Base-by-base conservation (phyloP, 495 filamentous ascomycete genomes). In the Talaromyces ruber region DNA sequence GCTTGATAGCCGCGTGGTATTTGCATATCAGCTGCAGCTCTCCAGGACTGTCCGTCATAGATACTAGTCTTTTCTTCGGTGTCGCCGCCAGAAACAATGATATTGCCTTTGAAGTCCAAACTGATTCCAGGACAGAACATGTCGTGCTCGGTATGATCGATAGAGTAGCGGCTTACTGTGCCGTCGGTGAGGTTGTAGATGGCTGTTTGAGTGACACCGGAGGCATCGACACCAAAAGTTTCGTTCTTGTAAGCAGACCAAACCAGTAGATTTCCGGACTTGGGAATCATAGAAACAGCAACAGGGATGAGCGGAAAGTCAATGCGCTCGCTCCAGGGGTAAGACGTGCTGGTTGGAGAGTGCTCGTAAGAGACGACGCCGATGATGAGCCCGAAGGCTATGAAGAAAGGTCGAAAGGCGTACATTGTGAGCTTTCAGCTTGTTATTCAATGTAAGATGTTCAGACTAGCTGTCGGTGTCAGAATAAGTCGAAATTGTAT, bases 101-200 rank as follows among this genome's bases (percentile, higher is more conserved):
- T 71, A n/a, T 69, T 72, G 16, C 85, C 85, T 21, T 76, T 70
- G 24, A 71, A 65, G 62, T 82, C 78, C 9, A 81, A 64, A 3
- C 79, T 81, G 28, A 82, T 81, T 1, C 84, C 84, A 5, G 84
- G 83, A 66, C 85, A 87, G 65, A 87, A 88, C 82, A 88, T 86
- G 64, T 84, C 80, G 53, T 84, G 81, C 6, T 74, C 62, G 12
- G 78, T 85, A 57, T 85, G 71, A 22, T 65, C 64, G 43, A 84
- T 64, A 14, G 65, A 71, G 22, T 70, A 65, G 43, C 76, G 69
- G n/a, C 74, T 71, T 0, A 80, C 67, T 0, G 61, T 67, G 6
- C 68, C 65, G 3, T 62, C 72, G 6, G 45, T 30, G 7, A 72
- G 76, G 63, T 76, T 68, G 70, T 70, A 80, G 18, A 72, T 72